Evolutionary conservation across 495 filamentous ascomycete species (phyloP), one percentile per base, ranked within the genome.

Genomic region (Hyaloscypha hepaticicola): DNA sequence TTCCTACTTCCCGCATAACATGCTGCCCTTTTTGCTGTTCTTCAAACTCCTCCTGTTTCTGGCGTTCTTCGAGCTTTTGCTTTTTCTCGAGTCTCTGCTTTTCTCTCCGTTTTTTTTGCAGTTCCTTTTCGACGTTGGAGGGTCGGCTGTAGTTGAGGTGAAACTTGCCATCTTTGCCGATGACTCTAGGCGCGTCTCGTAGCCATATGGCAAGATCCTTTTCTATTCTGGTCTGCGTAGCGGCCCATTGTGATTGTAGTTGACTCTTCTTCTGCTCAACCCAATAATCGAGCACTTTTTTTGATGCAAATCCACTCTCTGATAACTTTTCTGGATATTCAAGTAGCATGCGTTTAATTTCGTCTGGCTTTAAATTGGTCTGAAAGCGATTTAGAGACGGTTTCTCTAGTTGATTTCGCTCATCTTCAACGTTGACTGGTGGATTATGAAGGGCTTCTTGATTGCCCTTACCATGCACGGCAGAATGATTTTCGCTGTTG

Each of bases 141-240:
- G 53, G 24, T 56, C 26, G 53, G 26, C 1, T 56, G 25, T 29
- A 29, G 31, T 29, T 31, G 21, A 27, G 1, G 31, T 29, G 53
- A 29, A 56, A 56, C 53, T 11, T 56, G 53, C 53, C 53, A 56
- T 56, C 53, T 56, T 29, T 56, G n/a, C 53, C 53, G 1, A 56
- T 56, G 26, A 29, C 1, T 56, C 26, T 56, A 27, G 53, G 22
- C 0, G 53, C 31, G 22, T 29, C 53, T 56, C 14, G 53, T 27
- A 16, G 26, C 53, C 53, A 56, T 14, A 26, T 29, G 1, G 26
- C 26, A 29, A 56, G 26, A 33, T 56, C 24, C 1, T 56, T 5
- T 56, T 56, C 26, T 29, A 56, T 33, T n/a, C n/a, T n/a, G 19
- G 1, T 4, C 19, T 29, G 53, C 4, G 53, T 56, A 7, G 22